Conservation (phyloP, 306 rosid genomes). For the Medicago lupulina region DNA sequence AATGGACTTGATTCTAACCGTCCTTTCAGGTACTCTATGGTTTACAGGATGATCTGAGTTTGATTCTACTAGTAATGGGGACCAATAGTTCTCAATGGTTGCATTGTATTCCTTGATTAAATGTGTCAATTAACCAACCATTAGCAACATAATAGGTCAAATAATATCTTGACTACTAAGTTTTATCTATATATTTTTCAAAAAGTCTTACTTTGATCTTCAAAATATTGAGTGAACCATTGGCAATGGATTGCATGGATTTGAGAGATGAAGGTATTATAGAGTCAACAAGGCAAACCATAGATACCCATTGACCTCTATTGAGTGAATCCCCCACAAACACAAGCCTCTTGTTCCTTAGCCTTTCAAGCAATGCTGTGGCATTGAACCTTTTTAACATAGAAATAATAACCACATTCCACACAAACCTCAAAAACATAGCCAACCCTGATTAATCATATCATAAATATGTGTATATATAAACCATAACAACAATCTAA, state of each 20-base stretch:
- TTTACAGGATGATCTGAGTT: constrained; percentile 81
- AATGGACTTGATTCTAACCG: constrained; percentile 69
- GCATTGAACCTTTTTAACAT: constrained; percentile 87
- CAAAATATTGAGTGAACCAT: constrained; percentile 75
- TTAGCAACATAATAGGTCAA: constrained; percentile 12
- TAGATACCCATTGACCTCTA: constrained; percentile 95
- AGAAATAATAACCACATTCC: constrained; percentile 57
- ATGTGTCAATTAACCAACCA: background rate
- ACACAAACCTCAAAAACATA: constrained; percentile 66
- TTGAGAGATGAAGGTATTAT: constrained; percentile 49
- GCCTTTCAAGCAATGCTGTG: constrained; percentile 76
- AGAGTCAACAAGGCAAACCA: constrained; percentile 80
- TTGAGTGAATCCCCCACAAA: constrained; percentile 92
- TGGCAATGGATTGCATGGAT: constrained; percentile 65
- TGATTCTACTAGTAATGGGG: constrained; percentile 85
- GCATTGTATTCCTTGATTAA: constrained; percentile 76
- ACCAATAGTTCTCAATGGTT: constrained; percentile 78
- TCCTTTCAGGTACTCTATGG: constrained; percentile 70
- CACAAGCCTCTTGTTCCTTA: constrained; percentile 87
- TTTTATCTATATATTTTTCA: background rate
- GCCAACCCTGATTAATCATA: constrained; percentile 37
- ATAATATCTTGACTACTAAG: background rate
- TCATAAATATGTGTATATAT: constrained; percentile 31
- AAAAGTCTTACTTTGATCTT: constrained; percentile 61
- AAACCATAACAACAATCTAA: constrained; percentile 17